phyloP scores from a whole-genome alignment of 257 asterid species.

The Gentiana macrophylla region DNA sequence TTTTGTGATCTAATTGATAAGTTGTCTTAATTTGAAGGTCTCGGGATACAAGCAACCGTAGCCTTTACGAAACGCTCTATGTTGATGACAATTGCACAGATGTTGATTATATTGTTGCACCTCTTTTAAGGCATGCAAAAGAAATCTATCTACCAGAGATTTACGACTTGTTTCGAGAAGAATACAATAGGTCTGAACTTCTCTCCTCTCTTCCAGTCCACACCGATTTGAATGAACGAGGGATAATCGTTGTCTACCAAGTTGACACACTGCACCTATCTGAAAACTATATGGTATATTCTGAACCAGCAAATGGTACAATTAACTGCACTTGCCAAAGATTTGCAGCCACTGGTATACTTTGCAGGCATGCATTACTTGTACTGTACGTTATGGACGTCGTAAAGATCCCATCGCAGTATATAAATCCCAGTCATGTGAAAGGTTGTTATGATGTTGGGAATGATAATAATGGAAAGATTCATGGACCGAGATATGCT shows the following conservation, averaged over 20 bases:
- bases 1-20: no score
- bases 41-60: not conserved
- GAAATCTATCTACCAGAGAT: not conserved
- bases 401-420: constrained; percentile 8
- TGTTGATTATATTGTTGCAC: constrained; percentile 6
- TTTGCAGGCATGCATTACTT: constrained; percentile 16
- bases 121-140: constrained; percentile 13
- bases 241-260: constrained; percentile 1
- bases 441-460: not conserved
- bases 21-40: constrained; percentile 3
- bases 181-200: constrained; percentile 12
- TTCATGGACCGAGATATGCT: constrained; percentile 8
- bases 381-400: constrained; percentile 4
- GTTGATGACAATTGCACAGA: not conserved
- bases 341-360: constrained; percentile 8
- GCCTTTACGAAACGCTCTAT: not conserved
- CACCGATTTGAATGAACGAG: not conserved
- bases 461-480: not conserved
- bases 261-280: not conserved
- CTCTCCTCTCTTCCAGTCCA: not conserved
- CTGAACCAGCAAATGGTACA: constrained; percentile 11
- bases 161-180: constrained; percentile 5
- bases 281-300: not conserved
- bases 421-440: not conserved
- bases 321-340: constrained; percentile 15